Conservation (phyloP, 768 basidiomycete genomes). For the Russula sp. region DNA sequence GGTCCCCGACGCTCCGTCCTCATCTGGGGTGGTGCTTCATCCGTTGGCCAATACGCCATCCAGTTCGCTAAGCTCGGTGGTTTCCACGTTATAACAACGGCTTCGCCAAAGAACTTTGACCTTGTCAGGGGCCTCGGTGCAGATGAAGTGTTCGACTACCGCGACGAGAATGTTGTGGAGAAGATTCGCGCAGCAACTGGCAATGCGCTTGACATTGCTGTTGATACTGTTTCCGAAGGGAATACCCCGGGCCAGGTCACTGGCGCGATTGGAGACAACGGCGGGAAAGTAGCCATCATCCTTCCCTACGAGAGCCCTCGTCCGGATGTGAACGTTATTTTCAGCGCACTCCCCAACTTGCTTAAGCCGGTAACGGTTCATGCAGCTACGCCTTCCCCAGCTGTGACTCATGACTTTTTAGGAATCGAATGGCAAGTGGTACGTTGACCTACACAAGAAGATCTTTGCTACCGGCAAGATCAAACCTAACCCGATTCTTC, state of each 20-base stretch:
- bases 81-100: constrained; percentile 33
- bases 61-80: constrained; percentile 32
- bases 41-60: constrained; percentile 34
- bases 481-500: constrained; percentile 27
- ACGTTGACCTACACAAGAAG: constrained; percentile 24
- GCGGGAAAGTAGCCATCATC: constrained; percentile 19
- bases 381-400: too few species aligned
- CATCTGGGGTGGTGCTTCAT: constrained; percentile 26
- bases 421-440: constrained; percentile 25
- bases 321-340: neutral
- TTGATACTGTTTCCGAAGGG: constrained; percentile 25
- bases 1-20: constrained; percentile 2
- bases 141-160: constrained; percentile 31
- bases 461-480: constrained; percentile 25
- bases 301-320: constrained; percentile 10
- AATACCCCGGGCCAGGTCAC: constrained; percentile 11
- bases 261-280: constrained; percentile 16
- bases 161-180: constrained; percentile 26
- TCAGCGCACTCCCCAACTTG: neutral
- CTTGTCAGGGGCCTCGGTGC: constrained; percentile 36
- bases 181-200: constrained; percentile 27
- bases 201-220: constrained; percentile 19
- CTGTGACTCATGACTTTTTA: neutral
- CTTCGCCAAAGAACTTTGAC: constrained; percentile 33
- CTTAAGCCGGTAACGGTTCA: neutral